A percentile compares a stretch with the other conserved stretches of the same genome.
phyloP scores from a whole-genome alignment of 345 rosid genomes.

The Citrus australasica region DNA sequence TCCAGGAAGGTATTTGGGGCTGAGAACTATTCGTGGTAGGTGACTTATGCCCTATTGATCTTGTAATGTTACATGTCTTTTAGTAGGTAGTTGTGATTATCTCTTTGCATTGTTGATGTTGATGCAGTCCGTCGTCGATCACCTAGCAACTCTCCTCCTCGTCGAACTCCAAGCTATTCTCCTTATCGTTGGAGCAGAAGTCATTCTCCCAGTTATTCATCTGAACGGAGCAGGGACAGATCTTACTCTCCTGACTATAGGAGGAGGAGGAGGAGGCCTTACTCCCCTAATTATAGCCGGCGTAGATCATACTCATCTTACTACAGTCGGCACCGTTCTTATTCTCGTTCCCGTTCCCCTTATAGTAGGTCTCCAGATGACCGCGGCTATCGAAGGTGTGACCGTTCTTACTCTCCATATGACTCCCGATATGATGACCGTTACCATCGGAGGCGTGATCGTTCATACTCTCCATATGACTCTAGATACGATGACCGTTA shows the following conservation, averaged over 20 bases:
- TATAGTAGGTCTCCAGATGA: slow-evolving; percentile 48
- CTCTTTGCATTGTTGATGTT: neutral
- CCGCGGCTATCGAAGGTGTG: slow-evolving; percentile 20
- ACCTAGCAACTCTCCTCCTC: slow-evolving; percentile 42
- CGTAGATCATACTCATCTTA: slow-evolving; percentile 34
- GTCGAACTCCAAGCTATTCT: slow-evolving; percentile 49
- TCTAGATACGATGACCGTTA: slow-evolving; percentile 6
- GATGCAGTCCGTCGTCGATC: slow-evolving; percentile 37
- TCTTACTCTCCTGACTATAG: slow-evolving; percentile 47
- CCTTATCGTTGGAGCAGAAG: slow-evolving; percentile 36
- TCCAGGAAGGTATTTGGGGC: slow-evolving; percentile 89
- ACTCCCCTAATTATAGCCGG: slow-evolving; percentile 23
- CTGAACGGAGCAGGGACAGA: slow-evolving; percentile 54
- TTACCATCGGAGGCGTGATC: slow-evolving; percentile 16
- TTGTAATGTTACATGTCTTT: neutral
- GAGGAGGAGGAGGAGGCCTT: slow-evolving; percentile 29
- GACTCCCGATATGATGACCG: slow-evolving; percentile 14
- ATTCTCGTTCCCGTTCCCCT: slow-evolving; percentile 42
- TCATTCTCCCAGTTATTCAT: slow-evolving; percentile 47
- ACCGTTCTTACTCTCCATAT: slow-evolving; percentile 31
- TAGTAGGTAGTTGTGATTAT: neutral
- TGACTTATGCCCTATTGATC: neutral
- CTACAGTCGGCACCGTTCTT: slow-evolving; percentile 29
- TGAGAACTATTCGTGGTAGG: slow-evolving; percentile 60
- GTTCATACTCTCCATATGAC: slow-evolving; percentile 35